A percentile compares a stretch with the other conserved stretches of the same genome.
Evolutionary conservation across 768 basidiomycete species (phyloP).

Genomic region (Kwoniella bestiolae): DNA sequence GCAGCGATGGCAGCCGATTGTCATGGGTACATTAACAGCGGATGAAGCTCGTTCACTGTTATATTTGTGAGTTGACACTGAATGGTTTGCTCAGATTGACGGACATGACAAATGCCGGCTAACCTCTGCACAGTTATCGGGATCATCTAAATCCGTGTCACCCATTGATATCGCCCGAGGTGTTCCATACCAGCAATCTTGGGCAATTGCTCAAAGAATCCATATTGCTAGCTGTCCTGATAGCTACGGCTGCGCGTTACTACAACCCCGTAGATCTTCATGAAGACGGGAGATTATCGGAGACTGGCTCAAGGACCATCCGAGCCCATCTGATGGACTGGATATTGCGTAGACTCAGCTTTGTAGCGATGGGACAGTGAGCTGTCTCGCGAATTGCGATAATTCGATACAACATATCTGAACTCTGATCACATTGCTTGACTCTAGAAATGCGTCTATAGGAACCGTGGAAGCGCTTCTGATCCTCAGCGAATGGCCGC

Average conservation of each 20-base stretch:
- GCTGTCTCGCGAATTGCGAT: too few species aligned
- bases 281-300: not conserved
- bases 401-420: too few species aligned
- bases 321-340: not conserved
- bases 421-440: too few species aligned
- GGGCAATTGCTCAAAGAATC: not conserved
- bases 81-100: too few species aligned
- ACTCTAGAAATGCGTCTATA: not conserved
- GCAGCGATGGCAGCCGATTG: not conserved
- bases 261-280: not conserved
- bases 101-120: too few species aligned
- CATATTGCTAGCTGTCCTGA: not conserved
- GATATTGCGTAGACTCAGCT: not conserved
- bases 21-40: not conserved
- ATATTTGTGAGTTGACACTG: not conserved
- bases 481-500: slow-evolving; percentile 4
- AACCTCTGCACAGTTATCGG: not conserved
- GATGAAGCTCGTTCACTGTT: not conserved
- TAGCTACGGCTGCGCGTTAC: not conserved
- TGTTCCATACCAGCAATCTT: not conserved
- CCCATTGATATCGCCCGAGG: not conserved
- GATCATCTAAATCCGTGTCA: not conserved
- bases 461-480: slow-evolving; percentile 3
- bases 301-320: not conserved
- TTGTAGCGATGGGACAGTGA: not conserved